Conservation (phyloP, 805 yeast species). For the Middelhovenomyces tepae region DNA sequence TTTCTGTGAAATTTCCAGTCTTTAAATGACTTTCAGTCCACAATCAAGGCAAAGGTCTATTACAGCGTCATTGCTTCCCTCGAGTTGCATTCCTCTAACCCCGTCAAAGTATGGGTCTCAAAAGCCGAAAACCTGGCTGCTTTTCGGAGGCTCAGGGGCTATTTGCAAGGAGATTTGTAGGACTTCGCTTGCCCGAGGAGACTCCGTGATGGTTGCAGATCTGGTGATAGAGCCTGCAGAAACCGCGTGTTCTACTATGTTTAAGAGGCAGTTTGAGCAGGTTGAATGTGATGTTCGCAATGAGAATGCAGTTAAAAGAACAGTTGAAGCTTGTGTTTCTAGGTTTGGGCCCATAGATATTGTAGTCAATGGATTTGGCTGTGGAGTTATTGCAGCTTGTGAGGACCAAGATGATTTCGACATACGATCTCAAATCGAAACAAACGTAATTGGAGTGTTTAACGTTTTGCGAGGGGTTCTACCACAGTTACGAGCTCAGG, state of each 20-base stretch:
- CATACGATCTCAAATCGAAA: conserved; percentile 20
- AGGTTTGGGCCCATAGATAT: conserved; percentile 18
- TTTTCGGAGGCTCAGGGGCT: conserved; percentile 22
- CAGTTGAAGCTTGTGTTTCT: conserved; percentile 17
- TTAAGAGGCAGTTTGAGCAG: conserved; percentile 12
- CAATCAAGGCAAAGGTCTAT: too few species aligned
- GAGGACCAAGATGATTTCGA: conserved; percentile 23
- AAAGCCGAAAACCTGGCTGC: conserved; percentile 5
- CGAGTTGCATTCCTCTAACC: conserved; percentile 1
- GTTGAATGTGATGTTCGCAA: conserved; percentile 17
- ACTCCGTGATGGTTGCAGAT: conserved; percentile 17
- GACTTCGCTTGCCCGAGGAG: conserved; percentile 18
- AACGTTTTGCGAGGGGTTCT: conserved; percentile 19
- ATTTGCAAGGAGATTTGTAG: conserved; percentile 18
- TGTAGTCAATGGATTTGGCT: conserved; percentile 18
- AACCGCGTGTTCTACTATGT: conserved; percentile 1
- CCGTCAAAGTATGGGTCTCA: background rate
- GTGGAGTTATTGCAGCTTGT: conserved; percentile 18
- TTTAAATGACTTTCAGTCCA: too few species aligned
- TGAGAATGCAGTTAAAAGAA: conserved; percentile 13
- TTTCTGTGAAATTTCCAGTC: too few species aligned
- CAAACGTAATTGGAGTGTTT: conserved; percentile 21
- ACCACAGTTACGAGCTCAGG: conserved; percentile 13
- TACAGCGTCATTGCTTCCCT: conserved; percentile 2
- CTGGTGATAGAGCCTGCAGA: conserved; percentile 6